Evolutionary conservation across 225 moss, liverwort and hornwort species (phyloP).

Genomic region (Marchantia paleacea): DNA sequence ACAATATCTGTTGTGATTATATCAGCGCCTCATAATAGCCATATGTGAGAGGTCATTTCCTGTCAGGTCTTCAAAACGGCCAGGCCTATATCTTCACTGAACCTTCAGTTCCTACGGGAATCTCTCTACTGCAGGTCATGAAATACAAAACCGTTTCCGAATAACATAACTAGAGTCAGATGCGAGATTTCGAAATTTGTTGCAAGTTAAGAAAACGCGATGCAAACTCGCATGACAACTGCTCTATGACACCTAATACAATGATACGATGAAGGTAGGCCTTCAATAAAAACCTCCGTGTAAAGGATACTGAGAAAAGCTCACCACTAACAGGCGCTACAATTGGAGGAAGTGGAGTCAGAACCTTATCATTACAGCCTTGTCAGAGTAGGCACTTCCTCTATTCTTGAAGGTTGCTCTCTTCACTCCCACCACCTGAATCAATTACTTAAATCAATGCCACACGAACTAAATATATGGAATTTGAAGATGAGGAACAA

Average conservation of each 20-base stretch:
- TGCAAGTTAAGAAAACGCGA: not conserved
- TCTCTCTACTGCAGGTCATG: no score
- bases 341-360: not conserved
- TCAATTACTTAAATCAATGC: no score
- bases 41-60: no score
- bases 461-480: not conserved
- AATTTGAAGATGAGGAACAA: not conserved
- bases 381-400: conserved; percentile 77
- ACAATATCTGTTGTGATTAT: no score
- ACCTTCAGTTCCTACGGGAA: no score
- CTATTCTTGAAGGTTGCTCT: conserved; percentile 80
- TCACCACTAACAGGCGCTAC: not conserved
- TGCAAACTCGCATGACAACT: not conserved
- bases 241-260: not conserved
- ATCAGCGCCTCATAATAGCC: no score
- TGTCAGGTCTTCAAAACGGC: no score
- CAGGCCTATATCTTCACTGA: no score
- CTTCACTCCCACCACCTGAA: conserved; percentile 76
- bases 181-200: no score
- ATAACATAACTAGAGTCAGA: no score
- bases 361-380: conserved; percentile 87
- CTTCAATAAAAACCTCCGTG: no score
- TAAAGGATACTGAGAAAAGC: not conserved
- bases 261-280: not conserved
- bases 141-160: no score